Evolutionary conservation across 495 filamentous ascomycete species (phyloP).

Genomic region (Annulohypoxylon nitens): DNA sequence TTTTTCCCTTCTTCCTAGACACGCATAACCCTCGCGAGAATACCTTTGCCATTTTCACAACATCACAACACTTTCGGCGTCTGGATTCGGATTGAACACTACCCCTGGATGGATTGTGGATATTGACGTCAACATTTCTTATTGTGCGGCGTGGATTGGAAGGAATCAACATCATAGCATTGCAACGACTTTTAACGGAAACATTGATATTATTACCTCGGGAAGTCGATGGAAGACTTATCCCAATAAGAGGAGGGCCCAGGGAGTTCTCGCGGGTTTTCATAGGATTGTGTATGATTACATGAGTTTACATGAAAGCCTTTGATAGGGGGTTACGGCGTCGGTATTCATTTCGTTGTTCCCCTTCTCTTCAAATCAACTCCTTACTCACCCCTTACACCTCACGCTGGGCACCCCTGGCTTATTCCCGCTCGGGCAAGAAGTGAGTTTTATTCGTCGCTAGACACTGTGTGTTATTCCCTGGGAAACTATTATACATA

Average conservation of each 20-base stretch:
- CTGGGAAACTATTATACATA: slow-evolving; percentile 31
- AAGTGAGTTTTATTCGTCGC: slow-evolving; percentile 23
- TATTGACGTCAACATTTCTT: slow-evolving; percentile 41
- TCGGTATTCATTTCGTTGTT: slow-evolving; percentile 33
- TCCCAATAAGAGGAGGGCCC: slow-evolving; percentile 8
- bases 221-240: slow-evolving; percentile 21
- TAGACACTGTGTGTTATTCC: slow-evolving; percentile 32
- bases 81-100: slow-evolving; percentile 49
- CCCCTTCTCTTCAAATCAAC: slow-evolving; percentile 7
- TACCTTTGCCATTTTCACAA: slow-evolving; percentile 52
- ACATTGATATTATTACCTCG: slow-evolving; percentile 37
- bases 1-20: slow-evolving; percentile 45
- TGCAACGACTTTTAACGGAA: slow-evolving; percentile 39
- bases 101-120: slow-evolving; percentile 53
- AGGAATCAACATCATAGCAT: slow-evolving; percentile 40
- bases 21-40: slow-evolving; percentile 48
- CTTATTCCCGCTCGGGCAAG: slow-evolving; percentile 2
- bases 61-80: slow-evolving; percentile 52
- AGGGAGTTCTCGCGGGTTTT: slow-evolving; percentile 33
- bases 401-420: background rate
- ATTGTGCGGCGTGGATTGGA: slow-evolving; percentile 40
- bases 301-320: slow-evolving; percentile 43
- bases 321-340: slow-evolving; percentile 30
- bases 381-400: slow-evolving; percentile 12
- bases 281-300: slow-evolving; percentile 43